phyloP scores from a whole-genome alignment of 345 rosid species.

The Brassica cretica region DNA sequence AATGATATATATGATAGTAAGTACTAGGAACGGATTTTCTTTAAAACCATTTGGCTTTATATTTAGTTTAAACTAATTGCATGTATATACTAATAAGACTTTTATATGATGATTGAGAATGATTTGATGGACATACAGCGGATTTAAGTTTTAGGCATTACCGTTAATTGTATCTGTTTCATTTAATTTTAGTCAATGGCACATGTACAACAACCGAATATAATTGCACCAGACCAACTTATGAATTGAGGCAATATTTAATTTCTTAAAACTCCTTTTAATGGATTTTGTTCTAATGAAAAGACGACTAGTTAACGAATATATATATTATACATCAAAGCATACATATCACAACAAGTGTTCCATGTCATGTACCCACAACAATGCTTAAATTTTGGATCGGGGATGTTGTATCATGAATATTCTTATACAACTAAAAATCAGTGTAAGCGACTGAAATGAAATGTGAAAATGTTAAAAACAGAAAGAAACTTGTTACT shows the following conservation, averaged over 20 bases:
- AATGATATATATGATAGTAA: not conserved
- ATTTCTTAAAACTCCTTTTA: not conserved
- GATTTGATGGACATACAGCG: not conserved
- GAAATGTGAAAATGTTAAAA: not conserved
- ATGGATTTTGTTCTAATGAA: not conserved
- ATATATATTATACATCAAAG: not conserved
- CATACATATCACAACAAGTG: slow-evolving; percentile 1
- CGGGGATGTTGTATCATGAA: not conserved
- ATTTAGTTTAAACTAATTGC: not conserved
- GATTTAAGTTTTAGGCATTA: slow-evolving; percentile 5
- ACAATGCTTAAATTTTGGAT: not conserved
- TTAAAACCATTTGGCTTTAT: slow-evolving; percentile 16
- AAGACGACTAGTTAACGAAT: not conserved
- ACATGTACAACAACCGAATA: slow-evolving; percentile 32
- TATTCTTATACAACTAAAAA: not conserved
- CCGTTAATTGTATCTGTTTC: slow-evolving; percentile 17
- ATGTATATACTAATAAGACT: not conserved
- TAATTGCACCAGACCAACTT: slow-evolving; percentile 24
- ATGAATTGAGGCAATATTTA: slow-evolving; percentile 17
- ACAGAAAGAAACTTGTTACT: not conserved
- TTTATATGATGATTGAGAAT: slow-evolving; percentile 26
- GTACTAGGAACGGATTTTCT: not conserved
- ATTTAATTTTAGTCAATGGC: slow-evolving; percentile 19
- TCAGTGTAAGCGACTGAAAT: not conserved
- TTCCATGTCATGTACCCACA: not conserved